Conservation (phyloP, 257 asterid species). For the Euphrasia confusa region DNA sequence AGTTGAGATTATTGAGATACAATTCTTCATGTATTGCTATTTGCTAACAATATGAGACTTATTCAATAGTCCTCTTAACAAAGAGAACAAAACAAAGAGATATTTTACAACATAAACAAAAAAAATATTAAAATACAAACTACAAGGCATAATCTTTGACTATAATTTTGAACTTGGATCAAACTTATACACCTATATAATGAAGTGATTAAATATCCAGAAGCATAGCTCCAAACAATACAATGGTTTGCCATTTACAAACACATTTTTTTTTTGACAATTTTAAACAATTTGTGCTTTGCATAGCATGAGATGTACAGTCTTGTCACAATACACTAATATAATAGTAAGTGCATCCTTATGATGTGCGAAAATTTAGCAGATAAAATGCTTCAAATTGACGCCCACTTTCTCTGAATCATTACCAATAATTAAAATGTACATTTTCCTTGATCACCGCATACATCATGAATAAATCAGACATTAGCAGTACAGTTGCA, state of each 20-base stretch:
- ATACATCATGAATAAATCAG: background rate
- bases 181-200: background rate
- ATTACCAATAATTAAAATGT: background rate
- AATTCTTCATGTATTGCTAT: background rate
- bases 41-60: background rate
- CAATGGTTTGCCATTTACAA: background rate
- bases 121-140: background rate
- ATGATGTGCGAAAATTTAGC: background rate
- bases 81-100: background rate
- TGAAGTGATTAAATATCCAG: background rate
- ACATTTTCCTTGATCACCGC: background rate
- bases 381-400: background rate
- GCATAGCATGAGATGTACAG: background rate
- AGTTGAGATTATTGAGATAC: slow-evolving; percentile 6
- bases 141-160: background rate
- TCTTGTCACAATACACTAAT: background rate
- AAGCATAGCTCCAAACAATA: background rate
- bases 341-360: slow-evolving; percentile 1
- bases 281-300: background rate
- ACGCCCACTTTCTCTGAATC: background rate
- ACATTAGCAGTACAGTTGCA: background rate
- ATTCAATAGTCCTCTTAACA: background rate
- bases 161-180: background rate
- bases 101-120: background rate
- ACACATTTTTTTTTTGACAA: no score